Conservation (phyloP, 805 yeast genomes). For the Hanseniaspora meyeri region DNA sequence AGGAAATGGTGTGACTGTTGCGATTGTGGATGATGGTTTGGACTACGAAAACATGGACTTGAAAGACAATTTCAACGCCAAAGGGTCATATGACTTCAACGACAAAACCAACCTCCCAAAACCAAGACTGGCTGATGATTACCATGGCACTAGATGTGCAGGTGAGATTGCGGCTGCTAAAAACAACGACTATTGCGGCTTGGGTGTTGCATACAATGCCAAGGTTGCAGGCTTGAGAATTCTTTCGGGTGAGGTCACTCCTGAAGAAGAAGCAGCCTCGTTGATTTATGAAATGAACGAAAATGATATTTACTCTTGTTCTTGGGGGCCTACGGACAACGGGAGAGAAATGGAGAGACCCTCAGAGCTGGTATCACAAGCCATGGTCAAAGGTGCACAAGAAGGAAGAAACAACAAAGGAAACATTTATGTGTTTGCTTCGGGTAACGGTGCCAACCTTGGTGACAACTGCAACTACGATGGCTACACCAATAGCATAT, state of each 20-base stretch:
- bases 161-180: conserved; percentile 90
- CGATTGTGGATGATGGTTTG: conserved; percentile 88
- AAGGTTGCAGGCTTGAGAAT: conserved; percentile 85
- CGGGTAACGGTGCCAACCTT: conserved; percentile 78
- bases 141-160: conserved; percentile 95
- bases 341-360: conserved; percentile 83
- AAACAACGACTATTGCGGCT: conserved; percentile 75
- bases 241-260: conserved; percentile 62
- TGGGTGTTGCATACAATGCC: conserved; percentile 86
- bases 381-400: conserved; percentile 70
- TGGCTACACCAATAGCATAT: conserved; percentile 92
- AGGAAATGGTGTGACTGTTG: conserved; percentile 72
- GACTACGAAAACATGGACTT: conserved; percentile 73
- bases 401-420: conserved; percentile 77
- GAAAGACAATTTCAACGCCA: conserved; percentile 48
- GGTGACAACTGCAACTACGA: conserved; percentile 93
- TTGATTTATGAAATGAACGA: conserved; percentile 65
- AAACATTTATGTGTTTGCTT: conserved; percentile 83
- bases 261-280: conserved; percentile 86
- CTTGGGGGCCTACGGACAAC: conserved; percentile 97
- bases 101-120: conserved; percentile 61
- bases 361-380: conserved; percentile 59
- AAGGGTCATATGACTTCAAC: conserved; percentile 92
- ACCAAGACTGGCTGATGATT: conserved; percentile 70
- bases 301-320: conserved; percentile 90